A percentile compares a stretch with the other conserved stretches of the same genome.
phyloP scores from a whole-genome alignment of 352 stramenopile species.

The Phytophthora fragariae region DNA sequence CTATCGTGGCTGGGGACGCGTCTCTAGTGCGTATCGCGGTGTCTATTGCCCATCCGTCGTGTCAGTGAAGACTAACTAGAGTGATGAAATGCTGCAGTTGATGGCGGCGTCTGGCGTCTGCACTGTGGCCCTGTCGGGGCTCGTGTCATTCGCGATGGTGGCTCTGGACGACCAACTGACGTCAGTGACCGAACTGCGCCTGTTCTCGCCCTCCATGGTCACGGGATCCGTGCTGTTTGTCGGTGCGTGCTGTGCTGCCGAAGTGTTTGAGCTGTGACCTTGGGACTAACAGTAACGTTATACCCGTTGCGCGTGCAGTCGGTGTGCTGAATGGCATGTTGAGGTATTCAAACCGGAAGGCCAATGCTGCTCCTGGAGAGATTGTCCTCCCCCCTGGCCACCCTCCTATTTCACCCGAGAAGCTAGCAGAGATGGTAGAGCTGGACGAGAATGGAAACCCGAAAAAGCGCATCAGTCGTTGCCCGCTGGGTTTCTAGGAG shows the following conservation, averaged over 20 bases:
- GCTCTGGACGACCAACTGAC: slow-evolving; percentile 48
- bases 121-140: slow-evolving; percentile 60
- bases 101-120: slow-evolving; percentile 49
- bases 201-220: slow-evolving; percentile 76
- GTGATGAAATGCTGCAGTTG: slow-evolving; percentile 24
- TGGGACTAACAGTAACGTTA: slow-evolving; percentile 1
- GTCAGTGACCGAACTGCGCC: slow-evolving; percentile 63
- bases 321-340: slow-evolving; percentile 57
- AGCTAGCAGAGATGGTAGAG: slow-evolving; percentile 49
- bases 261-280: not conserved
- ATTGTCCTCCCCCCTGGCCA: slow-evolving; percentile 46
- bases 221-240: slow-evolving; percentile 65
- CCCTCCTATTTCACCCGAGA: slow-evolving; percentile 44
- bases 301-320: slow-evolving; percentile 20
- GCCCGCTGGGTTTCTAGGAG: slow-evolving; percentile 62
- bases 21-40: slow-evolving; percentile 43
- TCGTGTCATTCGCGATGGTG: slow-evolving; percentile 63
- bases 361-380: slow-evolving; percentile 39
- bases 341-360: slow-evolving; percentile 47
- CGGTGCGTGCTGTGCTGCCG: slow-evolving; percentile 25
- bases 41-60: not conserved
- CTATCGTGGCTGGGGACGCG: slow-evolving; percentile 59
- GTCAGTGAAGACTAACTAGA: not conserved
- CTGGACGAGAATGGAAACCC: slow-evolving; percentile 51
- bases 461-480: slow-evolving; percentile 67